phyloP scores from a whole-genome alignment of 2,329 filamentous ascomycete species.

The Colletotrichum spaethianum region DNA sequence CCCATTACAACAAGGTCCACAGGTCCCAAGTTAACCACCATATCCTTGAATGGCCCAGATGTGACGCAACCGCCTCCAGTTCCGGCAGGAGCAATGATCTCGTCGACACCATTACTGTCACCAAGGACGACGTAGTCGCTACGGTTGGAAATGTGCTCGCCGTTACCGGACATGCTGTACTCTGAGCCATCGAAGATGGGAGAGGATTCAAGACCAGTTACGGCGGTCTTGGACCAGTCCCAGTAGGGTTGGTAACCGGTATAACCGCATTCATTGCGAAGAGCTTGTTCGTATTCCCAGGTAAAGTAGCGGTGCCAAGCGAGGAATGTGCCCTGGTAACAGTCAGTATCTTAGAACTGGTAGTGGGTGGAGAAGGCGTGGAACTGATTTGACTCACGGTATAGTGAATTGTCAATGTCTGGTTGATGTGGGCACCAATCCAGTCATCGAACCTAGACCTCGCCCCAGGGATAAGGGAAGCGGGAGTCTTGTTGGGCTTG shows the following conservation, averaged over 20 bases:
- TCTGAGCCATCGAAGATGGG: conserved; percentile 64
- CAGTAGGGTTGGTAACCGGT: conserved; percentile 61
- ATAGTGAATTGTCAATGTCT: conserved; percentile 60
- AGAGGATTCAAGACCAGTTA: conserved; percentile 54
- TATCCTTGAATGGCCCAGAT: conserved; percentile 63
- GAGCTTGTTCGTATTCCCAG: conserved; percentile 50
- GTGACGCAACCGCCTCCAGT: conserved; percentile 69
- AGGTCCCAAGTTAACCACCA: conserved; percentile 58
- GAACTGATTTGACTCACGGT: conserved; percentile 40
- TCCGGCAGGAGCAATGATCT: conserved; percentile 58
- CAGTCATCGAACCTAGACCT: conserved; percentile 65
- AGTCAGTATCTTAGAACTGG: not conserved
- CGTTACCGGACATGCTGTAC: conserved; percentile 61
- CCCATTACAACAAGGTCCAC: conserved; percentile 49
- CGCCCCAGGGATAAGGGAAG: conserved; percentile 56
- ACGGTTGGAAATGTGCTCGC: conserved; percentile 48
- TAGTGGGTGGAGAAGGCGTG: not conserved
- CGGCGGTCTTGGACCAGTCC: conserved; percentile 59
- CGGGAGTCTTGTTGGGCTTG: conserved; percentile 53
- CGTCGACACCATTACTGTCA: conserved; percentile 46
- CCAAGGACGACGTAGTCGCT: conserved; percentile 46
- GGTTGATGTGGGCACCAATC: conserved; percentile 63
- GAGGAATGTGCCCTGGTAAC: conserved; percentile 44
- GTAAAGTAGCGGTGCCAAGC: conserved; percentile 51
- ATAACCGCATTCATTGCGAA: conserved; percentile 53